Evolutionary conservation across 768 basidiomycete genomes (phyloP), one percentile per base, ranked within the genome.

Genomic region (Lenzites betulinus): DNA sequence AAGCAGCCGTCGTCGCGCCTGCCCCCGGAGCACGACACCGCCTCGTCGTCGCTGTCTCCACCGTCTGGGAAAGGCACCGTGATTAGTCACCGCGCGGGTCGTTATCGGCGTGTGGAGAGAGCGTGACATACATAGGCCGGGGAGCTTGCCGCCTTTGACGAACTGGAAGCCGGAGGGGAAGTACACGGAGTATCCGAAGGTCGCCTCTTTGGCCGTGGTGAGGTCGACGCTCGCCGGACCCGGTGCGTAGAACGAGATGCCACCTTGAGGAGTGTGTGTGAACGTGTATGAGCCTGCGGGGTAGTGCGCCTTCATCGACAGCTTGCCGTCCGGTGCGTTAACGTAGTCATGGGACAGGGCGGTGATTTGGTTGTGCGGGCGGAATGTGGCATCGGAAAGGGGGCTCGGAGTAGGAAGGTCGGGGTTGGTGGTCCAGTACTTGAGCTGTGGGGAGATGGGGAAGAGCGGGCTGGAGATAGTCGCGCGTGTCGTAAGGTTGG

Each of bases 51-150:
- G 60, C 71, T 77, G 69, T 85, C 76, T 11, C 30, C 30, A 33
- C 30, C 30, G 30, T 33, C 30, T 33, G n/a, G n/a, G n/a, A n/a
- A n/a, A n/a, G n/a, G n/a, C n/a, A n/a, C n/a, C n/a, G n/a, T n/a
- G n/a, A n/a, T n/a, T n/a, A n/a, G n/a, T n/a, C n/a, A n/a, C n/a
- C n/a, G n/a, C n/a, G n/a, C n/a, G n/a, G n/a, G n/a, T n/a, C n/a
- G n/a, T n/a, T n/a, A n/a, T n/a, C n/a, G n/a, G n/a, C n/a, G n/a
- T n/a, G n/a, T n/a, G n/a, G n/a, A n/a, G n/a, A n/a, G n/a, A n/a
- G n/a, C n/a, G n/a, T n/a, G n/a, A n/a, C n/a, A n/a, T 66, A 87
- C 86, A 89, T 63, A 90, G 73, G 64, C 88, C 88, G 16, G 88
- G 88, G 33, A 90, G 78, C 71, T 89, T 90, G 38, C 89, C 89